Evolutionary conservation across 352 stramenopile species (phyloP), one percentile per base, ranked within the genome.

Genomic region (Aphanomyces cochlioides): DNA sequence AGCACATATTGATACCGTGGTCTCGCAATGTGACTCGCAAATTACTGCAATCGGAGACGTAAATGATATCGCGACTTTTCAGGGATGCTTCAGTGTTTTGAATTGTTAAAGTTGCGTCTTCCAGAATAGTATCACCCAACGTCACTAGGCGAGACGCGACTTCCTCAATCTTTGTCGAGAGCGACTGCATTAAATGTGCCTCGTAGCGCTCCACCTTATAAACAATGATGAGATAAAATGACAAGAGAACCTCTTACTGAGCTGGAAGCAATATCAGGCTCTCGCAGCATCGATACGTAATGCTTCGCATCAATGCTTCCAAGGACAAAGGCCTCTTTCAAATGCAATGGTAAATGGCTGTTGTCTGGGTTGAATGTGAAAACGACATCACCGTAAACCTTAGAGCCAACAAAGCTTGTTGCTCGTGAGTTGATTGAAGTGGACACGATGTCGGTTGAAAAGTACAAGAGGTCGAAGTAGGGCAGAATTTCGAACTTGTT

Each of bases 301-400:
- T 79, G 83, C 12, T 87, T 72, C n/a, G 90, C 69, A 21, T 94
- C 86, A 12, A 90, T 72, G 28, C 87, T 74, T 56, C 84, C 84
- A 34, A 78, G 68, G 28, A 94, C 82, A 58, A 92, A 92, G 0
- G 74, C 82, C 69, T 94, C 79, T 8, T 87, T 86, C 15, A 94
- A 61, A 66, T 90, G 74, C 36, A 94, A 60, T 12, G 76, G 56
- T 7, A 92, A 38, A 21, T 79, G 82, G 41, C 73, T 82, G 6
- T 76, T 78, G 0, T 85, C 75, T 0, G 78, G 36, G 58, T 92
- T 78, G 57, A 90, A 72, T 1, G 81, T 77, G 50, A 94, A 81
- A 21, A 94, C 75, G 54, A 94, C 66, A 48, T 92, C 78, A 12
- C 86, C 83, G 47, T 69, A 63, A n/a, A 73, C 77, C 28, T 72